Base-by-base conservation (phyloP, 1,139 yeast genomes). In the Hansenula sp. region DNA sequence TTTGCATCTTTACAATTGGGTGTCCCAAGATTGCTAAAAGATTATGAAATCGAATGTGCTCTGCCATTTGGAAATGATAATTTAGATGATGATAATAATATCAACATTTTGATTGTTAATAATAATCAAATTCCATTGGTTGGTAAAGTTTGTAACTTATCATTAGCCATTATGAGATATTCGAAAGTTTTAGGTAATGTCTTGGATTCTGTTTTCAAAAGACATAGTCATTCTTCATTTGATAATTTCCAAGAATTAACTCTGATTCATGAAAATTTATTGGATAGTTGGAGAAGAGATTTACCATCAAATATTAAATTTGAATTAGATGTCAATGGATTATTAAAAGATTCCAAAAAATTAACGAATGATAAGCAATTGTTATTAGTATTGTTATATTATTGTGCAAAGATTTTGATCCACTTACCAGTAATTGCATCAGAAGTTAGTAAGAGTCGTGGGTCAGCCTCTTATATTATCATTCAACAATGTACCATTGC, bases 11-110 rank as follows among this genome's bases (percentile, higher is more conserved):
- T 87, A 48, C 81, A 80, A 47, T 66, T 89, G 41, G 97, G 97
- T 38, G 88, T 88, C 27, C 96, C 96, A 5, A 69, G 96, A 50
- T 65, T 88, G 41, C 64, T 89, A 35, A 84, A 84, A 57, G 96
- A 87, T 60, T 78, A 79, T 56, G 95, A 87, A 59, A 80, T 88
- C 42, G 95, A 88, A 61, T 88, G 96, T 69, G 91, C 93, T 1
- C 66, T 85, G 57, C 96, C 96, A 1, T 77, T 84, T 40, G 73
- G 84, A 25, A 79, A 84, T 43, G 81, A 79, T 49, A 74, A 73
- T 44, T 57, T 52, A 9, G 61, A 57, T 39, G 60, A 63, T 39
- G 70, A 67, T 40, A 74, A 71, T 43, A 75, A 77, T 51, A 79
- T 75, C 38, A 79, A 76, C 51, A 72, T 79, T 44, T 74, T 81